phyloP scores from a whole-genome alignment of 2,329 filamentous ascomycete species.

The Pseudocercospora fuligena region DNA sequence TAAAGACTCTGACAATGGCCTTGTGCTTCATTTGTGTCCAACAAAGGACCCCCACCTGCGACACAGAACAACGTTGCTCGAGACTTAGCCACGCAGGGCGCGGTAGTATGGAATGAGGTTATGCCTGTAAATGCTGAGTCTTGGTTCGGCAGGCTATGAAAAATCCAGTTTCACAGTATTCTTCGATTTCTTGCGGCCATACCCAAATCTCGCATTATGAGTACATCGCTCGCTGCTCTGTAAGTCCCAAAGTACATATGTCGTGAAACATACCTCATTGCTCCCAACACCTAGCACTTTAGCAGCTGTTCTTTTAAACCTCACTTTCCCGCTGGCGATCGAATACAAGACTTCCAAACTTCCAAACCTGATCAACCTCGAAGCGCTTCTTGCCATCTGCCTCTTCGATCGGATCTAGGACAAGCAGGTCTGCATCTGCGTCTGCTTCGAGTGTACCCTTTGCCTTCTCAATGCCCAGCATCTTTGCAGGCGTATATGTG shows the following conservation, averaged over 20 bases:
- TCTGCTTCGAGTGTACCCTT: slow-evolving; percentile 64
- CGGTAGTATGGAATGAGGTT: no score
- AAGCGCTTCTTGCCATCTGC: slow-evolving; percentile 56
- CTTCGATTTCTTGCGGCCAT: not conserved
- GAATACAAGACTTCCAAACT: slow-evolving; percentile 67
- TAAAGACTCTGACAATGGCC: no score
- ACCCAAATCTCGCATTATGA: not conserved
- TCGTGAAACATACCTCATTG: not conserved
- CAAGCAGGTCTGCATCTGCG: slow-evolving; percentile 63
- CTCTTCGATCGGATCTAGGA: slow-evolving; percentile 60
- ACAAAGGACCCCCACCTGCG: no score
- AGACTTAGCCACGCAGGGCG: no score
- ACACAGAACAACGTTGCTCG: no score
- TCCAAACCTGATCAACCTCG: slow-evolving; percentile 77
- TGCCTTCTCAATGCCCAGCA: slow-evolving; percentile 69
- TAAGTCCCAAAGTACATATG: not conserved
- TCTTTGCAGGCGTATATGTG: slow-evolving; percentile 75
- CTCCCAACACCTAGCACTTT: not conserved
- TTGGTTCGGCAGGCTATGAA: no score
- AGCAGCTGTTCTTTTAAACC: no score
- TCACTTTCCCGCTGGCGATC: slow-evolving; percentile 14
- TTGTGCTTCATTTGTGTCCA: no score
- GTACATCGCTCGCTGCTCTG: not conserved
- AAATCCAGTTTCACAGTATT: not conserved
- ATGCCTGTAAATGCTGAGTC: no score